A percentile compares a stretch with the other conserved stretches of the same genome.
Evolutionary conservation across 1,139 yeast genomes (phyloP).

Genomic region (Blastobotrys proliferans): DNA sequence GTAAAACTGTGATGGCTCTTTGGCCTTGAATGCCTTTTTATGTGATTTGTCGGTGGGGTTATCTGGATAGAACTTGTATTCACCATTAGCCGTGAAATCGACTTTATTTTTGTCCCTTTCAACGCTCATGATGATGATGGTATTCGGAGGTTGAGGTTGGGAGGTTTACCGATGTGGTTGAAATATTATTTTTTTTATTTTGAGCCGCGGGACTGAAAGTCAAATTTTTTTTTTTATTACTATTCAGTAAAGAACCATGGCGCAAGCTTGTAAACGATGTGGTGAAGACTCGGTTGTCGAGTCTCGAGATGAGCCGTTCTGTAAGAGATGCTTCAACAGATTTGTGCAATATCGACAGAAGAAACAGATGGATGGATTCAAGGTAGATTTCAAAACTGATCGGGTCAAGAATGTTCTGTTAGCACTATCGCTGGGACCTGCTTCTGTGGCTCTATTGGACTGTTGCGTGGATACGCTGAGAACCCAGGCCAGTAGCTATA

Average conservation of each 20-base stretch:
- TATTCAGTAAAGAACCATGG: neutral
- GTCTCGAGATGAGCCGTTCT: constrained; percentile 69
- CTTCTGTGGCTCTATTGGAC: constrained; percentile 67
- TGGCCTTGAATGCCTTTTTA: constrained; percentile 55
- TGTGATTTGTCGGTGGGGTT: constrained; percentile 62
- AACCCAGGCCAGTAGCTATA: constrained; percentile 57
- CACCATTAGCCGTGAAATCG: constrained; percentile 53
- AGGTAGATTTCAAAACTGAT: constrained; percentile 47
- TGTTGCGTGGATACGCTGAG: constrained; percentile 55
- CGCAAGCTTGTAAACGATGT: constrained; percentile 44
- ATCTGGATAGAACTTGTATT: constrained; percentile 78
- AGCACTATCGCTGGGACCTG: constrained; percentile 60
- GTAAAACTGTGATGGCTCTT: constrained; percentile 78
- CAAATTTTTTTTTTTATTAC: constrained; percentile 1
- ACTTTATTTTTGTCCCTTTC: constrained; percentile 45
- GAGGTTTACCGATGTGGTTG: neutral
- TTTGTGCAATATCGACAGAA: constrained; percentile 78
- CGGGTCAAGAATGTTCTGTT: constrained; percentile 42
- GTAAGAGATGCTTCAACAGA: constrained; percentile 61
- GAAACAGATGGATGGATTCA: constrained; percentile 72
- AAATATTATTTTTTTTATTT: neutral
- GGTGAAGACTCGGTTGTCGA: constrained; percentile 44
- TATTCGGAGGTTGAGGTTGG: too few species aligned
- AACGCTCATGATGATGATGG: constrained; percentile 15
- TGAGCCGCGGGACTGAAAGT: neutral